Evolutionary conservation across 129 eudicot species (phyloP).

Genomic region (Deinandra increscens): DNA sequence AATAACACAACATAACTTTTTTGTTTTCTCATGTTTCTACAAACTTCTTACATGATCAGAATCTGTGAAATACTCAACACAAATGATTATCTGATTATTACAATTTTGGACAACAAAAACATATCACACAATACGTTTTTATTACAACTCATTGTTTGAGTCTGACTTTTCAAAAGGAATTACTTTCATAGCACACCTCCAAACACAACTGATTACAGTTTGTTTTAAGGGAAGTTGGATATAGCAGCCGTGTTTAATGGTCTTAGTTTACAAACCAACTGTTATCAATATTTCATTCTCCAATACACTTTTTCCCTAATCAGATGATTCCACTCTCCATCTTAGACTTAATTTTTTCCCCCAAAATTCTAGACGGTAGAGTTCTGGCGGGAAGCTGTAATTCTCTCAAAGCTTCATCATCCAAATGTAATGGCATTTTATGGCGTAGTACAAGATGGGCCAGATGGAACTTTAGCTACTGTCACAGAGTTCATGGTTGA

Average conservation of each 20-base stretch:
- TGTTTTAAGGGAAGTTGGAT: slow-evolving; percentile 6
- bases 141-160: not conserved
- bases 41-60: not conserved
- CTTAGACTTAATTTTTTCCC: not conserved
- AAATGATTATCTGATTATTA: slow-evolving; percentile 2
- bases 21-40: not conserved
- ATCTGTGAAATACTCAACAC: not conserved
- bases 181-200: not conserved
- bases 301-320: not conserved
- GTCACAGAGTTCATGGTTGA: slow-evolving; percentile 94
- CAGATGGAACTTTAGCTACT: slow-evolving; percentile 91
- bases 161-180: not conserved
- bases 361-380: slow-evolving; percentile 58
- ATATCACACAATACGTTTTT: not conserved
- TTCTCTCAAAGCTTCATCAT: slow-evolving; percentile 90
- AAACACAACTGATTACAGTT: not conserved
- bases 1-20: not conserved
- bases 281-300: not conserved
- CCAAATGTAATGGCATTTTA: slow-evolving; percentile 96
- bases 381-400: slow-evolving; percentile 95
- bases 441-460: slow-evolving; percentile 98
- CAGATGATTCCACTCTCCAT: not conserved
- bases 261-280: slow-evolving; percentile 10
- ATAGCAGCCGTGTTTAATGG: not conserved
- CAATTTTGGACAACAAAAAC: not conserved